Base-by-base conservation (phyloP, 2,329 filamentous ascomycete genomes). In the Phyllachora maydis region DNA sequence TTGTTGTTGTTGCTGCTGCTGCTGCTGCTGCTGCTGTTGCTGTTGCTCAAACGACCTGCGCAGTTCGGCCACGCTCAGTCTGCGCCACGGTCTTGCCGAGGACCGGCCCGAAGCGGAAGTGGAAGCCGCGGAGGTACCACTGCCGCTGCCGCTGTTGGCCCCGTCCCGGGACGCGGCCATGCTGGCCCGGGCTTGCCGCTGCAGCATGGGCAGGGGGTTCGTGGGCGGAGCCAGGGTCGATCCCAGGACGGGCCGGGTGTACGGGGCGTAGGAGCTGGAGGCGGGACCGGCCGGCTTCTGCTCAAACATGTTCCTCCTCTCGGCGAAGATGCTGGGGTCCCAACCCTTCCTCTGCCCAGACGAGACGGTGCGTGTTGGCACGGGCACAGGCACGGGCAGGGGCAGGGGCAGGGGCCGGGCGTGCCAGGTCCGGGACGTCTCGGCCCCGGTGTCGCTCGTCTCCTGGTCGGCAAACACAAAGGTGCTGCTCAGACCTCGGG, bases 291-390 rank as follows among this genome's bases (percentile, higher is more conserved):
- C 16, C 6, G 9, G 9, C 16, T 26, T 26, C 17, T 28, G 20
- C 24, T 49, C 43, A 26, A 48, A 46, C 14, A 45, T 7, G 23
- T 34, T 41, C 26, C 40, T 39, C 11, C 37, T 37, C 28, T 45
- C 42, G 8, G 38, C 30, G 12, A 44, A 33, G 5, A 37, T 22
- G 16, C 30, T 37, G 6, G 37, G 38, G 29, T 42, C 34, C 35
- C 38, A 41, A 18, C 35, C 39, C 13, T 24, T 26, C 2, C 20
- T 14, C 16, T 19, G n/a, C n/a, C n/a, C n/a, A n/a, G n/a, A n/a
- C n/a, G n/a, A n/a, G n/a, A n/a, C n/a, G n/a, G n/a, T n/a, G n/a
- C n/a, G n/a, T n/a, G n/a, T n/a, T n/a, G n/a, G n/a, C n/a, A n/a
- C n/a, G n/a, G n/a, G n/a, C 13, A 11, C 9, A 15, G 10, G 13